These are phyloP conservation scores for Aspergillus aculeatinus DNA, from an alignment of 2,329 filamentous ascomycete genomes.

Conservation along the genomic window DNA sequence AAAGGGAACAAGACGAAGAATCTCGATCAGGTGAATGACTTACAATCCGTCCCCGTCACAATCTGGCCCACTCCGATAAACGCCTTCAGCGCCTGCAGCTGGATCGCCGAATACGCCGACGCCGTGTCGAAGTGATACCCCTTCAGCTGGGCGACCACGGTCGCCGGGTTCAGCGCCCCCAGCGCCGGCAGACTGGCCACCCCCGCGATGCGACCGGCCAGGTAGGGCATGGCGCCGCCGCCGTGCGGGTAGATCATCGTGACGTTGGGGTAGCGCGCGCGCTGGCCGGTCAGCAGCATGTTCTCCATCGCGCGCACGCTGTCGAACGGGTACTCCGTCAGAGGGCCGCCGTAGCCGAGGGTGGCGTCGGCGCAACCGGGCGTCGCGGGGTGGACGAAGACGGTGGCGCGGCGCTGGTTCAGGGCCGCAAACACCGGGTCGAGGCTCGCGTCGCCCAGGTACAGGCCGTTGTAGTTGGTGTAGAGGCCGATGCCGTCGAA, in stretches of 20 bases:
- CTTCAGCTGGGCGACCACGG: constrained; percentile 21
- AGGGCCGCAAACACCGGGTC: neutral
- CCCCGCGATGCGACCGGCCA: constrained; percentile 23
- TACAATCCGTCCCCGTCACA: constrained; percentile 30
- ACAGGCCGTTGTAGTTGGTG: constrained; percentile 3
- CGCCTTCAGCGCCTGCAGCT: constrained; percentile 24
- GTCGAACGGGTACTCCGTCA: constrained; percentile 30
- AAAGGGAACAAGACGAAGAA: no score
- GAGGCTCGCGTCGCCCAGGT: constrained; percentile 1
- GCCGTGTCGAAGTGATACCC: constrained; percentile 20
- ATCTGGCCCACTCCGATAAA: constrained; percentile 22
- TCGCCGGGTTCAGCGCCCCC: constrained; percentile 16
- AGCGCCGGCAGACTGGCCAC: constrained; percentile 19
- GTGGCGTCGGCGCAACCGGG: constrained; percentile 3
- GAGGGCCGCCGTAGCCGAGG: constrained; percentile 12
- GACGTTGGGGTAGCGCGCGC: constrained; percentile 20
- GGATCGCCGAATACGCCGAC: constrained; percentile 24
- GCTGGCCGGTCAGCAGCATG: constrained; percentile 22
- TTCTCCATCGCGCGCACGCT: constrained; percentile 26
- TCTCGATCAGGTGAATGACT: neutral
- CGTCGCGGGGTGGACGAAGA: constrained; percentile 6
- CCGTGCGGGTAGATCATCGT: constrained; percentile 27
- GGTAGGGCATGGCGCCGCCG: constrained; percentile 24
- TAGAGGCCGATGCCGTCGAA: constrained; percentile 4
- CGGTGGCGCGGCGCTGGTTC: neutral